Evolutionary conservation across 805 yeast species (phyloP).

Genomic region (Saccharomycopsis capsularis): DNA sequence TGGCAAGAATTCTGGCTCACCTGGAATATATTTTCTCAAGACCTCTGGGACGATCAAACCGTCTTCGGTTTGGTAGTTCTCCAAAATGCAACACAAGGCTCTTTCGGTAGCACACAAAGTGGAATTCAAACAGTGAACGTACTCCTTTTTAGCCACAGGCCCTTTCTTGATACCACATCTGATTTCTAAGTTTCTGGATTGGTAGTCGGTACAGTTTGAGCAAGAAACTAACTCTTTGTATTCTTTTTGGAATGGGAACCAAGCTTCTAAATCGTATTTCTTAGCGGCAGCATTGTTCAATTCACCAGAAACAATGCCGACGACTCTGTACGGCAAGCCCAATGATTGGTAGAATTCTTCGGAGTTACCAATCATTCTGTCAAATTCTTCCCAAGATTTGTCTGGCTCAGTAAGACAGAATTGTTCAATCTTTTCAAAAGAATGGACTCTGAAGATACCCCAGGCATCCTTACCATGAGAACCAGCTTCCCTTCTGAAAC

Average conservation of each 20-base stretch:
- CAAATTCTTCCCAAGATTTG: slow-evolving; percentile 96
- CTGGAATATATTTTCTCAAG: slow-evolving; percentile 92
- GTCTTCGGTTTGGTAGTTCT: slow-evolving; percentile 96
- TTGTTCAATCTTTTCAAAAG: slow-evolving; percentile 97
- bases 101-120: slow-evolving; percentile 97
- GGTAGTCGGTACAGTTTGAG: slow-evolving; percentile 99
- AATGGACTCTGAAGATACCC: slow-evolving; percentile 99
- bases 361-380: slow-evolving; percentile 83
- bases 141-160: slow-evolving; percentile 93
- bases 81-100: slow-evolving; percentile 94
- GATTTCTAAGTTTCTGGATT: slow-evolving; percentile 96
- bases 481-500: slow-evolving; percentile 99
- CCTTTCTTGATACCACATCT: slow-evolving; percentile 97
- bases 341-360: slow-evolving; percentile 92
- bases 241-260: slow-evolving; percentile 99
- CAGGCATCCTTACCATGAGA: slow-evolving; percentile 99
- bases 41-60: slow-evolving; percentile 93
- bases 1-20: slow-evolving; percentile 96
- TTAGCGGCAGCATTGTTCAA: slow-evolving; percentile 98
- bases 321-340: slow-evolving; percentile 93
- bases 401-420: slow-evolving; percentile 95
- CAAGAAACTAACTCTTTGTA: slow-evolving; percentile 97
- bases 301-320: slow-evolving; percentile 97
- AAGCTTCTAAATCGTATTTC: slow-evolving; percentile 97
- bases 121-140: slow-evolving; percentile 97